These are phyloP conservation scores for Tilletia horrida DNA, from an alignment of 1,284 basidiomycete genomes.

Conservation along the genomic window DNA sequence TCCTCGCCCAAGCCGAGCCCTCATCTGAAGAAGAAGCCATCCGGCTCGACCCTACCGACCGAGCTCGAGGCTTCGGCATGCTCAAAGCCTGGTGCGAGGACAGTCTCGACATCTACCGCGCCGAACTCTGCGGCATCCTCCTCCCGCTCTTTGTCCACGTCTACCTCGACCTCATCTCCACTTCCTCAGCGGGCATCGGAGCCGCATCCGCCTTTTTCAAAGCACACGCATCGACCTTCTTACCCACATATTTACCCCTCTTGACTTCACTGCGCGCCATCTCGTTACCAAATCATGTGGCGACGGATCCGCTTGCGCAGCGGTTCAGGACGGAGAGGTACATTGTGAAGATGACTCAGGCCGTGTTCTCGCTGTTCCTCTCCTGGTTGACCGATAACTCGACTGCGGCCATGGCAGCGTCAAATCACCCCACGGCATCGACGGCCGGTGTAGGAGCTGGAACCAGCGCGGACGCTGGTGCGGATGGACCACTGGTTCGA, in stretches of 20 bases:
- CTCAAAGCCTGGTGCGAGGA: slow-evolving; percentile 92
- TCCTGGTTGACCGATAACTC: slow-evolving; percentile 93
- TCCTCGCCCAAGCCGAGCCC: neutral
- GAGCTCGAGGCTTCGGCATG: slow-evolving; percentile 79
- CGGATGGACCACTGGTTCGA: slow-evolving; percentile 53
- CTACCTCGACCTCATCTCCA: slow-evolving; percentile 85
- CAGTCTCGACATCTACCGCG: slow-evolving; percentile 78
- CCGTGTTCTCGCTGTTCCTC: slow-evolving; percentile 83
- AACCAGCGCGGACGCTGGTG: slow-evolving; percentile 58
- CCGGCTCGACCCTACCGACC: slow-evolving; percentile 80
- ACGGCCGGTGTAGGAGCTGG: slow-evolving; percentile 69
- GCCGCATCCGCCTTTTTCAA: slow-evolving; percentile 66
- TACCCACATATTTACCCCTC: slow-evolving; percentile 67
- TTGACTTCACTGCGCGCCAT: slow-evolving; percentile 79
- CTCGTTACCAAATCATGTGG: slow-evolving; percentile 75
- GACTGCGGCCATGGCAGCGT: slow-evolving; percentile 74
- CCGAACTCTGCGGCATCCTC: slow-evolving; percentile 85
- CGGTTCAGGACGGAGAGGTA: slow-evolving; percentile 88
- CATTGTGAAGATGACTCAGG: slow-evolving; percentile 81
- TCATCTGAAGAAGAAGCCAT: slow-evolving; percentile 66
- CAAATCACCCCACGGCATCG: slow-evolving; percentile 55
- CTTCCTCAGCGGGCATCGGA: neutral
- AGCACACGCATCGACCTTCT: slow-evolving; percentile 69
- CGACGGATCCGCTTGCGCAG: slow-evolving; percentile 73
- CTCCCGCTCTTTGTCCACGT: slow-evolving; percentile 97